Conservation (phyloP, 108 stramenopile genomes). For the Pseudonitzschia multistriata region DNA sequence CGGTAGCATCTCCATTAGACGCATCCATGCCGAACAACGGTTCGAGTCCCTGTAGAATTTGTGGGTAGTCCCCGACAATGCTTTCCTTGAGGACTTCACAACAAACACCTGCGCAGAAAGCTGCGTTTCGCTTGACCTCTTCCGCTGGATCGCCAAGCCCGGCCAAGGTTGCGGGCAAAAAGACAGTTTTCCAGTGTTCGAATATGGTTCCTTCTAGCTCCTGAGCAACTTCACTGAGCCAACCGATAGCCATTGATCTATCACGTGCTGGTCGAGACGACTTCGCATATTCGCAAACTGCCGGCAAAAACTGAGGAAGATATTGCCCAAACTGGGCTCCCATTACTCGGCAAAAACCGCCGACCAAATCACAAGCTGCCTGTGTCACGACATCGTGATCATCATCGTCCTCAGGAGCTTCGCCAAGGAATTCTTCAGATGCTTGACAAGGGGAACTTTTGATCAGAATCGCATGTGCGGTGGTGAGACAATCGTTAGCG, state of each 20-base stretch:
- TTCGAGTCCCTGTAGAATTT: conserved; percentile 75
- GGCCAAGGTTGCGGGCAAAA: conserved; percentile 76
- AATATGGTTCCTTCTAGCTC: conserved; percentile 69
- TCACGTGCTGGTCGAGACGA: conserved; percentile 86
- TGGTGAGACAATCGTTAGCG: conserved; percentile 64
- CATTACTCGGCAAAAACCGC: conserved; percentile 81
- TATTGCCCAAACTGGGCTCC: conserved; percentile 80
- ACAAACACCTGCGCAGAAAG: conserved; percentile 89
- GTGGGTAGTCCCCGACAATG: conserved; percentile 55
- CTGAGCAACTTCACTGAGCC: conserved; percentile 92
- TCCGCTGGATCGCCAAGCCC: conserved; percentile 83
- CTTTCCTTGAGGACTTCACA: conserved; percentile 79
- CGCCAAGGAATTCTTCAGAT: conserved; percentile 62
- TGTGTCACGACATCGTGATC: conserved; percentile 93
- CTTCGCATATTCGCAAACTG: conserved; percentile 87
- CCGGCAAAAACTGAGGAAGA: conserved; percentile 81
- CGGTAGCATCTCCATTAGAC: conserved; percentile 62
- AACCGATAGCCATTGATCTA: conserved; percentile 94
- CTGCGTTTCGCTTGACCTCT: conserved; percentile 90
- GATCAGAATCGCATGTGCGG: conserved; percentile 63
- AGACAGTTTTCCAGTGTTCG: conserved; percentile 80
- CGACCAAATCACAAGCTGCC: conserved; percentile 87
- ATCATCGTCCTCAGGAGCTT: conserved; percentile 88
- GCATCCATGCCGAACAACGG: conserved; percentile 79
- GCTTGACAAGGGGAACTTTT: conserved; percentile 80